phyloP scores from a whole-genome alignment of 2,329 filamentous ascomycete genomes.

The Leptosphaerulina australis region DNA sequence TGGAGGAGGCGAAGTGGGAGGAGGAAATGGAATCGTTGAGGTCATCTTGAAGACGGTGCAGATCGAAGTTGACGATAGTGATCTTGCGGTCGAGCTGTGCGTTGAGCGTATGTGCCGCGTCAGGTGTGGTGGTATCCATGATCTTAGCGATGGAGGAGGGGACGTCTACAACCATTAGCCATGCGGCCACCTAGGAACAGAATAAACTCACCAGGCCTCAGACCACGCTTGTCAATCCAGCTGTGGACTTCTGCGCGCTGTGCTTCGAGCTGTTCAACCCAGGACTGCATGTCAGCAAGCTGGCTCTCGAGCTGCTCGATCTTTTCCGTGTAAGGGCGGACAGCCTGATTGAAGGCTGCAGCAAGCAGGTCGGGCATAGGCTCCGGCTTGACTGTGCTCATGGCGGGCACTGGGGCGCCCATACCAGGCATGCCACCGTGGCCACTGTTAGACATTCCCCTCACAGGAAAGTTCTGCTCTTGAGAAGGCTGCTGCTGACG shows the following conservation, averaged over 20 bases:
- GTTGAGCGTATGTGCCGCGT: slow-evolving; percentile 59
- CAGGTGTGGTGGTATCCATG: slow-evolving; percentile 58
- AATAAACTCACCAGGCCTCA: slow-evolving; percentile 55
- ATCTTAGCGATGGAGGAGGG: slow-evolving; percentile 59
- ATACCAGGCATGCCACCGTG: slow-evolving; percentile 33
- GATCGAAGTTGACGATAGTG: slow-evolving; percentile 63
- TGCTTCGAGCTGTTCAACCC: slow-evolving; percentile 58
- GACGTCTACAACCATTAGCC: slow-evolving; percentile 52
- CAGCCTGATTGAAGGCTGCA: slow-evolving; percentile 60
- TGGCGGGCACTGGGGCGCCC: slow-evolving; percentile 33
- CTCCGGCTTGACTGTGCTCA: slow-evolving; percentile 42
- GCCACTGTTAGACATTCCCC: slow-evolving; percentile 26
- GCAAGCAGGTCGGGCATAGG: slow-evolving; percentile 58
- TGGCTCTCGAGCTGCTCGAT: slow-evolving; percentile 59
- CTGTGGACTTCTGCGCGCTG: slow-evolving; percentile 59
- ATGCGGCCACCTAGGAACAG: background rate
- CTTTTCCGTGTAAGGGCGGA: slow-evolving; percentile 59
- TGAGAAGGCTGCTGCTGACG: slow-evolving; percentile 51
- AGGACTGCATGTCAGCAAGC: slow-evolving; percentile 57
- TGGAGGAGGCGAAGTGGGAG: slow-evolving; percentile 59
- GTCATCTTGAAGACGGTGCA: slow-evolving; percentile 62
- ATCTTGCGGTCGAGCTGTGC: slow-evolving; percentile 64
- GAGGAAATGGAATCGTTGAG: slow-evolving; percentile 61
- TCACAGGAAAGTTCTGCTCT: slow-evolving; percentile 38
- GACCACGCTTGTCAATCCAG: slow-evolving; percentile 62